phyloP scores from a whole-genome alignment of 83 land plant genomes.

The Thuja plicata region DNA sequence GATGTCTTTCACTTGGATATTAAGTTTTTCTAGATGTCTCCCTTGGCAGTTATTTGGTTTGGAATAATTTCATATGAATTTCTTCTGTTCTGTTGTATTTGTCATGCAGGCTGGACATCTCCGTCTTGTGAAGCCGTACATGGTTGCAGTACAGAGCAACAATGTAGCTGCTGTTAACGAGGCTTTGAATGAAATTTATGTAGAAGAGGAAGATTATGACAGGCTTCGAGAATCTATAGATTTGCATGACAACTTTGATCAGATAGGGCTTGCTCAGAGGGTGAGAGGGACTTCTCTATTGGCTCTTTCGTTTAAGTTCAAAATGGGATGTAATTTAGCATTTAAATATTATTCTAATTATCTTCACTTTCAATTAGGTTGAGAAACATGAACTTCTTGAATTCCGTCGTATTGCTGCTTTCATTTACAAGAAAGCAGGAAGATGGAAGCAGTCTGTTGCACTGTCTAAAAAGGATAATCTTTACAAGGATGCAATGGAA shows the following conservation, averaged over 20 bases:
- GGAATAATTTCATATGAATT: background rate
- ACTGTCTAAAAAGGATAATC: conserved; percentile 93
- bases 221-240: conserved; percentile 96
- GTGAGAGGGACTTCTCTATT: conserved; percentile 28
- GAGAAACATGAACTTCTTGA: conserved; percentile 99
- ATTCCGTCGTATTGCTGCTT: conserved; percentile 92
- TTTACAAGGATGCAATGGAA: conserved; percentile 99
- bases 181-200: conserved; percentile 90
- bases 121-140: conserved; percentile 94
- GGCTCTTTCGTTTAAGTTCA: background rate
- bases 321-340: background rate
- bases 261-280: conserved; percentile 97
- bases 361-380: conserved; percentile 46
- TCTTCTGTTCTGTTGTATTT: conserved; percentile 9
- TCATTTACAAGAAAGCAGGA: conserved; percentile 96
- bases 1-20: background rate
- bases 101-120: conserved; percentile 84
- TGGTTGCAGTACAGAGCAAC: conserved; percentile 95
- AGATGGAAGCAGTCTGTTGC: conserved; percentile 98
- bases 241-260: conserved; percentile 97
- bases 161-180: conserved; percentile 96
- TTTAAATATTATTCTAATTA: background rate
- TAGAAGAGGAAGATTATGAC: conserved; percentile 97
- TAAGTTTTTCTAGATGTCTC: background rate
- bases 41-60: background rate